Evolutionary conservation across 1,139 yeast species (phyloP), one percentile per base, ranked within the genome.

Genomic region (Saccharomyces hybrid): DNA sequence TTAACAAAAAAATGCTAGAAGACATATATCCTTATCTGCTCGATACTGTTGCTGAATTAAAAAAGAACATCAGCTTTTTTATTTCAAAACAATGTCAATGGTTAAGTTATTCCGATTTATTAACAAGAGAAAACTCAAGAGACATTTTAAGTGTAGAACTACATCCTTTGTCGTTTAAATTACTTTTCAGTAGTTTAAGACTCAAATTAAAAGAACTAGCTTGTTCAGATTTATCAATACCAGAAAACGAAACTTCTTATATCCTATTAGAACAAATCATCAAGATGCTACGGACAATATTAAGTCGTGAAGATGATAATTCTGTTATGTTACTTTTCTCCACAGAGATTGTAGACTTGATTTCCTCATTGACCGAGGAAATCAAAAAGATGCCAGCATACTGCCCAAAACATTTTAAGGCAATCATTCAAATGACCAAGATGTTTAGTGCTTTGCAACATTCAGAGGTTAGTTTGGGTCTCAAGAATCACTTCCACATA

Each of bases 401-500:
- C 52, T 74, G 72, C 52, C 64, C 73, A 2, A 77, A 75, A 51
- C 75, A 75, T 24, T 71, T 78, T 52, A 75, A 83, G 56, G 72
- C 86, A 46, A 79, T 81, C 57, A 77, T 84, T 54, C 76, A 86
- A 55, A 77, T 83, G 62, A 82, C 88, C 55, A 80, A 81, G 60
- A 71, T 84, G 60, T 74, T 77, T 5, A 75, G 76, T 42, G 75
- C 78, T 1, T 72, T 84, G 48, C 84, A 84, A 54, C 66, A 50
- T 73, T 82, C 74, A 21, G 71, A 69, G 55, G 58, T 55, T 5
- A 77, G 75, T 47, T 73, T 60, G 61, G 83, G 66, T 67, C 76
- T 69, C 48, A 71, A 76, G 44, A 89, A 91, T 48, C 86, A 84
- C 44, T 77, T 77, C 60, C 74, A 75, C 52, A 61, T 79, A 14